Conservation (phyloP, 768 basidiomycete species). For the Clitopilus passeckerianus region DNA sequence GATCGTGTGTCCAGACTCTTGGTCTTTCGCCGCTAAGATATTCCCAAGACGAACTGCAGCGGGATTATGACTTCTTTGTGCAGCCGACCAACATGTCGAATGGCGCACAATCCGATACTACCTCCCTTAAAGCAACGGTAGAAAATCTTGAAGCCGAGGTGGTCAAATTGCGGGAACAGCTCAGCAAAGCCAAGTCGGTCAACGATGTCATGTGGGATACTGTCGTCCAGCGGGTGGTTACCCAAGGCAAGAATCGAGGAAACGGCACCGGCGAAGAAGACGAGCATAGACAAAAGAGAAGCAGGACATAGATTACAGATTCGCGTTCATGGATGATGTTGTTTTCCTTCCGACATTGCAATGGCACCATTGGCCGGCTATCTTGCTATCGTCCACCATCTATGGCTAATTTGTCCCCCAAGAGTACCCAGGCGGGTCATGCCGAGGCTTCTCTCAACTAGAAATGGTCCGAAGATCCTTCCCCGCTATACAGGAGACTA, state of each 20-base stretch:
- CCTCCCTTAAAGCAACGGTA: conserved; percentile 50
- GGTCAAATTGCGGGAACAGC: conserved; percentile 54
- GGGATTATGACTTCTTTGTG: conserved; percentile 66
- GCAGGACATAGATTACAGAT: conserved; percentile 14
- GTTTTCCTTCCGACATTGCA: background rate
- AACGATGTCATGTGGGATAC: conserved; percentile 94
- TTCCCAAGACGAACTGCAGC: conserved; percentile 48
- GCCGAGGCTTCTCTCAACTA: background rate
- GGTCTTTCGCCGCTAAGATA: conserved; percentile 35
- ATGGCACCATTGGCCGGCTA: background rate
- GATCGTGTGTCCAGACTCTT: conserved; percentile 13
- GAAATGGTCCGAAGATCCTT: background rate
- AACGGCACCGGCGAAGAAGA: conserved; percentile 10
- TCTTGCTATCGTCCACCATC: background rate
- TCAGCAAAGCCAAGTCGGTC: conserved; percentile 83
- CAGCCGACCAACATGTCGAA: conserved; percentile 30
- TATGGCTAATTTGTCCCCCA: background rate
- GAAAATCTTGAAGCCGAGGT: conserved; percentile 73
- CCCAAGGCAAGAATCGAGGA: conserved; percentile 26
- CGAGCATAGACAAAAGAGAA: conserved; percentile 25
- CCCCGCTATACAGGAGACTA: background rate
- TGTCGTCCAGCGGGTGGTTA: conserved; percentile 61
- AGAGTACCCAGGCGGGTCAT: background rate
- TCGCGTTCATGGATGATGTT: background rate
- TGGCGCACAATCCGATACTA: conserved; percentile 22